Conservation (phyloP, 2,329 filamentous ascomycete species). For the Colletotrichum musae region DNA sequence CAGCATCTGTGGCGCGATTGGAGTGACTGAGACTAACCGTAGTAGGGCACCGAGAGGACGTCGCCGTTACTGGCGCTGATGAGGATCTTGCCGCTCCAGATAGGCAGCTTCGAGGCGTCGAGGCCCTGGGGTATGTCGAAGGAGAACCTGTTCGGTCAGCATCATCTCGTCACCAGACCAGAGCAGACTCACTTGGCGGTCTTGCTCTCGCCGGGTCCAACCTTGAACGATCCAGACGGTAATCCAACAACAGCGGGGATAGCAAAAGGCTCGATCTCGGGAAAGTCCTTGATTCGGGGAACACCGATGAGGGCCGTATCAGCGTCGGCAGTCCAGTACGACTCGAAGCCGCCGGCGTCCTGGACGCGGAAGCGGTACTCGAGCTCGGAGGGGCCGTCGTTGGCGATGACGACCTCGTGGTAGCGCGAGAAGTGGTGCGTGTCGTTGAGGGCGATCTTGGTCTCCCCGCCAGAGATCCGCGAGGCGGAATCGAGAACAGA, state of each 20-base stretch:
- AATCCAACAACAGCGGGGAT: slow-evolving; percentile 28
- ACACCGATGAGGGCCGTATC: slow-evolving; percentile 6
- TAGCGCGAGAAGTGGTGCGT: slow-evolving; percentile 52
- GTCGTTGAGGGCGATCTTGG: slow-evolving; percentile 58
- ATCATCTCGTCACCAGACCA: background rate
- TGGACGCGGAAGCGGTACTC: slow-evolving; percentile 51
- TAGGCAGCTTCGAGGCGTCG: slow-evolving; percentile 47
- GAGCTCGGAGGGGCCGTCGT: slow-evolving; percentile 51
- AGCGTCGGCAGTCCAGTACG: slow-evolving; percentile 34
- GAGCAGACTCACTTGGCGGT: slow-evolving; percentile 24
- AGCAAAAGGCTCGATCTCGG: slow-evolving; percentile 29
- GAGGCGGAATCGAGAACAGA: slow-evolving; percentile 27
- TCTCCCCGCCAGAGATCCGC: slow-evolving; percentile 53
- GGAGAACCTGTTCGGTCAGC: slow-evolving; percentile 40
- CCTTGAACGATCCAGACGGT: slow-evolving; percentile 36
- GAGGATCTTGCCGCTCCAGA: slow-evolving; percentile 53
- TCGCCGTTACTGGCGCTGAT: slow-evolving; percentile 51
- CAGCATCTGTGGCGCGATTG: background rate
- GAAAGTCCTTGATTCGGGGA: slow-evolving; percentile 33
- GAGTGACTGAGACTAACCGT: slow-evolving; percentile 40
- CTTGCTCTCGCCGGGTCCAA: slow-evolving; percentile 39
- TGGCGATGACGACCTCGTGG: slow-evolving; percentile 50
- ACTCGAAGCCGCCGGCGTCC: slow-evolving; percentile 53
- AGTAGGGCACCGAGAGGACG: slow-evolving; percentile 51
- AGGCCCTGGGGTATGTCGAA: slow-evolving; percentile 53